These are phyloP conservation scores for Wickerhamia fluorescens DNA, from an alignment of 805 yeast species.

Conservation along the genomic window DNA sequence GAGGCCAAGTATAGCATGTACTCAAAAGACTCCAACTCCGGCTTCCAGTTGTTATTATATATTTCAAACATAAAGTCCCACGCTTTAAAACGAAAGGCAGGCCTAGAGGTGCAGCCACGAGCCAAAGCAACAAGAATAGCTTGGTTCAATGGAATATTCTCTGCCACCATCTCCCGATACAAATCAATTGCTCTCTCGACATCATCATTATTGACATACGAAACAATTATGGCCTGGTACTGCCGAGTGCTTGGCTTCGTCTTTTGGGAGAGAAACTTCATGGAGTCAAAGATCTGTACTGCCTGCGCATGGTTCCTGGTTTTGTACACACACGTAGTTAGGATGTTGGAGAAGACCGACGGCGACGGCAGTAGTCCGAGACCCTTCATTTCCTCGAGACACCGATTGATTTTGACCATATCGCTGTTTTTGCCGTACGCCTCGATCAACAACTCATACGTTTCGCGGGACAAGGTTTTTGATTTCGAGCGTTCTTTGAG, in stretches of 20 bases:
- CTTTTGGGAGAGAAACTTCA: slow-evolving; percentile 67
- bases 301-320: slow-evolving; percentile 52
- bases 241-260: slow-evolving; percentile 63
- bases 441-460: slow-evolving; percentile 39
- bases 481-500: slow-evolving; percentile 13
- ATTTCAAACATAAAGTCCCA: slow-evolving; percentile 76
- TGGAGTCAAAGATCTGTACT: slow-evolving; percentile 65
- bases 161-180: slow-evolving; percentile 55
- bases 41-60: slow-evolving; percentile 36
- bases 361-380: slow-evolving; percentile 35
- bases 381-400: slow-evolving; percentile 31
- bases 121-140: slow-evolving; percentile 49
- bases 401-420: slow-evolving; percentile 31
- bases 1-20: slow-evolving; percentile 74
- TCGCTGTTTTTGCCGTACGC: slow-evolving; percentile 38
- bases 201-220: slow-evolving; percentile 55
- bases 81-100: slow-evolving; percentile 45
- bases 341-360: slow-evolving; percentile 45
- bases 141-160: slow-evolving; percentile 23
- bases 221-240: slow-evolving; percentile 65
- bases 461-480: slow-evolving; percentile 26
- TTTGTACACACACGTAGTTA: slow-evolving; percentile 54
- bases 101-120: slow-evolving; percentile 55
- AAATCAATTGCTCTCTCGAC: slow-evolving; percentile 72
- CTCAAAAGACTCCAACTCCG: slow-evolving; percentile 47